Percentiles rank a stretch among this genome's conserved stretches.
phyloP scores from a whole-genome alignment of 2,329 filamentous ascomycete genomes.

The Leptographium radiaticola region DNA sequence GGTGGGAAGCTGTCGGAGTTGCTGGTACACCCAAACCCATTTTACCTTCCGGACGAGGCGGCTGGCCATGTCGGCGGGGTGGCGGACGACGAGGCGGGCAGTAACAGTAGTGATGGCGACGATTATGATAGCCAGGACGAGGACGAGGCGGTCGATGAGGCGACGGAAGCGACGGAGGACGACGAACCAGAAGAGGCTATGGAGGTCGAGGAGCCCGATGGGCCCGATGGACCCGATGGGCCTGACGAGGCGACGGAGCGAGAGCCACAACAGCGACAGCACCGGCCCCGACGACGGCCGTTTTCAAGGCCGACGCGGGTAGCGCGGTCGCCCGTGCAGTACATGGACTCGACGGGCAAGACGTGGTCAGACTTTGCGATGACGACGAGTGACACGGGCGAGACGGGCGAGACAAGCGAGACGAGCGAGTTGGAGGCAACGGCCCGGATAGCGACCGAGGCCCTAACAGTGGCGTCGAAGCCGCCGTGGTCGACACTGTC shows the following conservation, averaged over 20 bases:
- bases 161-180: neutral
- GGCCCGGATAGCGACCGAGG: conserved; percentile 7
- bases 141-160: conserved; percentile 4
- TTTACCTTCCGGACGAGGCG: conserved; percentile 24
- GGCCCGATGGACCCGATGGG: too few species aligned
- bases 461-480: neutral
- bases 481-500: conserved; percentile 4
- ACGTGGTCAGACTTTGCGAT: too few species aligned
- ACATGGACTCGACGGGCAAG: conserved; percentile 8
- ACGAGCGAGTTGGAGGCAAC: too few species aligned
- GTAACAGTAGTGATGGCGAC: too few species aligned
- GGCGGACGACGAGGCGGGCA: neutral
- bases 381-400: too few species aligned
- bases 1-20: conserved; percentile 35
- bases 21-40: conserved; percentile 50
- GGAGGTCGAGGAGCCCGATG: too few species aligned
- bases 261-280: neutral
- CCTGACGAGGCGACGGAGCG: neutral
- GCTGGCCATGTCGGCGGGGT: neutral
- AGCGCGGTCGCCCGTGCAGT: conserved; percentile 11
- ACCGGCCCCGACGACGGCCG: neutral
- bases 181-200: neutral
- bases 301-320: neutral
- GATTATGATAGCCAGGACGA: conserved; percentile 1
- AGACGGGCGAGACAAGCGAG: too few species aligned